These are phyloP conservation scores for Rhizoctonia solani DNA, from an alignment of 1,284 basidiomycete species.

Conservation along the genomic window DNA sequence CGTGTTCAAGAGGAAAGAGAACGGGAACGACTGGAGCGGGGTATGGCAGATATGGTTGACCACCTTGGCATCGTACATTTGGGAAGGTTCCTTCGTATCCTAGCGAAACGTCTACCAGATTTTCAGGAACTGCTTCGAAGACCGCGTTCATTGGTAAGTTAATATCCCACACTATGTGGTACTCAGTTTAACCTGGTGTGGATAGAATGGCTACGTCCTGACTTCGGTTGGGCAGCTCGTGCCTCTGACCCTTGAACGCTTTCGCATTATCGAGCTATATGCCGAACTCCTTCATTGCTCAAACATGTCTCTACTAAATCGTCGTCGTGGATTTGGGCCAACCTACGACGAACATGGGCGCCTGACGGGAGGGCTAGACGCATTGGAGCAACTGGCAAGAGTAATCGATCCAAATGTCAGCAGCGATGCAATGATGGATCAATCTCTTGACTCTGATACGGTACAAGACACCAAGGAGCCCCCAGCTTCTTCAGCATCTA, in stretches of 20 bases:
- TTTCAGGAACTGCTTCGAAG: slow-evolving; percentile 73
- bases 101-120: slow-evolving; percentile 71
- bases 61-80: slow-evolving; percentile 95
- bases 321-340: slow-evolving; percentile 65
- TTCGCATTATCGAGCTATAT: slow-evolving; percentile 96
- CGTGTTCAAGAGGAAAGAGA: slow-evolving; percentile 63
- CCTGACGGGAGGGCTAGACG: slow-evolving; percentile 77
- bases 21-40: slow-evolving; percentile 70
- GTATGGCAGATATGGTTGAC: slow-evolving; percentile 85
- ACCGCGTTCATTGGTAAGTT: slow-evolving; percentile 75
- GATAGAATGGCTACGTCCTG: slow-evolving; percentile 63
- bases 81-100: slow-evolving; percentile 77
- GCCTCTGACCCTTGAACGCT: slow-evolving; percentile 93
- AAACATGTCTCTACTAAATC: slow-evolving; percentile 96
- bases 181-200: slow-evolving; percentile 33
- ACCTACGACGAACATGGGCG: slow-evolving; percentile 81
- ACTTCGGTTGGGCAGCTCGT: slow-evolving; percentile 71
- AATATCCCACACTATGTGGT: slow-evolving; percentile 25
- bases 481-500: slow-evolving; percentile 62
- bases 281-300: slow-evolving; percentile 97
- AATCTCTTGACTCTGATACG: slow-evolving; percentile 45
- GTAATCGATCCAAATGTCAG: slow-evolving; percentile 68
- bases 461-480: slow-evolving; percentile 60
- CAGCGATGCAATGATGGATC: slow-evolving; percentile 41
- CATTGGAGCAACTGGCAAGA: slow-evolving; percentile 79